A percentile compares a stretch with the other conserved stretches of the same genome.
Evolutionary conservation across 768 basidiomycete genomes (phyloP).

Genomic region (Leccinum rimulosum): DNA sequence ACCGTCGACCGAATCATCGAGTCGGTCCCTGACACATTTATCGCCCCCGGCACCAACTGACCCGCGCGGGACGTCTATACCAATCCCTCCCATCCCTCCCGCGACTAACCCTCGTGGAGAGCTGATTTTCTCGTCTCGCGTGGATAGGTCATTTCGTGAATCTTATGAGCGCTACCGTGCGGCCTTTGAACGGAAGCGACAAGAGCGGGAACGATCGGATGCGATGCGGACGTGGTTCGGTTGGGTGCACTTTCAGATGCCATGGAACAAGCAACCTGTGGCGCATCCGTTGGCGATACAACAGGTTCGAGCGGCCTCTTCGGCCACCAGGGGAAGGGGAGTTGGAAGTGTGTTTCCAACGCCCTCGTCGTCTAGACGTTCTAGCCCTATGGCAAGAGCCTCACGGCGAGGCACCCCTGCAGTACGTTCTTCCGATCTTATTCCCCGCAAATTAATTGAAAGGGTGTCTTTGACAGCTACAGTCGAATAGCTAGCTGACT

Average conservation of each 20-base stretch:
- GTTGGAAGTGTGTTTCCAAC: slow-evolving; percentile 27
- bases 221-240: slow-evolving; percentile 31
- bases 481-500: slow-evolving; percentile 20
- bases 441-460: slow-evolving; percentile 29
- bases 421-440: slow-evolving; percentile 19
- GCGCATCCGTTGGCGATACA: slow-evolving; percentile 7
- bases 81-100: slow-evolving; percentile 74
- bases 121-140: slow-evolving; percentile 90
- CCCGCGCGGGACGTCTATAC: slow-evolving; percentile 43
- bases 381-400: slow-evolving; percentile 33
- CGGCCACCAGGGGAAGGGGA: slow-evolving; percentile 26
- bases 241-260: slow-evolving; percentile 29
- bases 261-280: slow-evolving; percentile 23
- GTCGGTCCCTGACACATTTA: slow-evolving; percentile 27
- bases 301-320: slow-evolving; percentile 26
- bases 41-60: slow-evolving; percentile 35
- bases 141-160: slow-evolving; percentile 80
- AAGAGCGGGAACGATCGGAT: slow-evolving; percentile 54
- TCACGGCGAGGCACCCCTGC: slow-evolving; percentile 26
- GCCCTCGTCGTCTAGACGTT: slow-evolving; percentile 31
- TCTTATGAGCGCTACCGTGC: slow-evolving; percentile 89
- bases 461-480: slow-evolving; percentile 12
- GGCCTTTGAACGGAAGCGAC: slow-evolving; percentile 78
- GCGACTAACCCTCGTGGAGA: slow-evolving; percentile 91
- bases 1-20: slow-evolving; percentile 18